phyloP scores from a whole-genome alignment of 108 stramenopile genomes.

The Pinguiococcus pyrenoidosus region DNA sequence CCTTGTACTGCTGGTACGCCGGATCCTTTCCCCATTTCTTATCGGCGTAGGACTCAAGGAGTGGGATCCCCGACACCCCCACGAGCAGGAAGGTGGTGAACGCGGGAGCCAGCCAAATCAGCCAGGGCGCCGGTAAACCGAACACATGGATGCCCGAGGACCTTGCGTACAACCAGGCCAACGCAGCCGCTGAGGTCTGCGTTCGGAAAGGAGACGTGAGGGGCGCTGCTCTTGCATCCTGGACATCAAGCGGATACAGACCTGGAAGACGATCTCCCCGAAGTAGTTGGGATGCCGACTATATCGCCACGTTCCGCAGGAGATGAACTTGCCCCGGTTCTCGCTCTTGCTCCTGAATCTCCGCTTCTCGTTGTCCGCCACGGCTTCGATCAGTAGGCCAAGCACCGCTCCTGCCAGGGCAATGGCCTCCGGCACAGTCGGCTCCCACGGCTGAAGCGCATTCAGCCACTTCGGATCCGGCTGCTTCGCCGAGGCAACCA shows the following conservation, averaged over 20 bases:
- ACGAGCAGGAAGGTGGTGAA: slow-evolving; percentile 11
- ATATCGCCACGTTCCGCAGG: slow-evolving; percentile 11
- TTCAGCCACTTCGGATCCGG: too few species aligned
- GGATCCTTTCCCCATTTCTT: slow-evolving; percentile 19
- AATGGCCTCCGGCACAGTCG: too few species aligned
- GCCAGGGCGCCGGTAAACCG: too few species aligned
- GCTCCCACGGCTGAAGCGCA: too few species aligned
- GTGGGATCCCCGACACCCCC: slow-evolving; percentile 7
- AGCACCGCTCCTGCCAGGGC: slow-evolving; percentile 2
- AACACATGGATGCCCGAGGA: too few species aligned
- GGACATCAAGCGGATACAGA: too few species aligned
- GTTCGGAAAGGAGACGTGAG: too few species aligned
- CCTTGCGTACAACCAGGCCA: too few species aligned
- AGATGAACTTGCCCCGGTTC: slow-evolving; percentile 18
- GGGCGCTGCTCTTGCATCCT: too few species aligned
- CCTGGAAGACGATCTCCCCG: slow-evolving; percentile 13
- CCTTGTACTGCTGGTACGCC: slow-evolving; percentile 8
- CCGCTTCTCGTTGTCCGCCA: slow-evolving; percentile 13
- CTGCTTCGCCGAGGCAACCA: too few species aligned
- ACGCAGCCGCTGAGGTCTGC: too few species aligned
- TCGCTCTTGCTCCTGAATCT: slow-evolving; percentile 1
- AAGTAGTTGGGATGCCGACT: slow-evolving; percentile 24
- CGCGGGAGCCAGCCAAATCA: too few species aligned
- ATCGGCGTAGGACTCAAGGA: slow-evolving; percentile 6
- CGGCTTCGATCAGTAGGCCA: slow-evolving; percentile 10